A percentile compares a stretch with the other conserved stretches of the same genome.
These are phyloP conservation scores for Arxiozyma slooffiae DNA, from an alignment of 1,139 yeast genomes.

Conservation along the genomic window DNA sequence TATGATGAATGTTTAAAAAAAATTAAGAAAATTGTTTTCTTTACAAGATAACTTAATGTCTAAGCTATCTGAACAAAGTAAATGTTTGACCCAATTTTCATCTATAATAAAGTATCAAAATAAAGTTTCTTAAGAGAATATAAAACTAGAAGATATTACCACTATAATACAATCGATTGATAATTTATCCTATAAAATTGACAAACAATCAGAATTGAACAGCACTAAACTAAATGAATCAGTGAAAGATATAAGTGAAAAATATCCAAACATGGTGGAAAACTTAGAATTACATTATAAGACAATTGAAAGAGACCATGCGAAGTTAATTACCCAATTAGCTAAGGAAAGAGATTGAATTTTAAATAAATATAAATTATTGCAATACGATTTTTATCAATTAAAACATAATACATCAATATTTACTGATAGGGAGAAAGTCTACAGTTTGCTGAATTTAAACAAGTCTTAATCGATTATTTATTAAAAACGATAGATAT, in stretches of 20 bases:
- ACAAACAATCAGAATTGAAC: background rate
- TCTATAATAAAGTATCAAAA: background rate
- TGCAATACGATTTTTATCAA: background rate
- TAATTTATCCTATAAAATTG: background rate
- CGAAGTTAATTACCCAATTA: background rate
- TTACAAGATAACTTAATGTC: constrained; percentile 15
- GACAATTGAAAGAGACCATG: background rate
- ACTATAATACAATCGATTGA: background rate
- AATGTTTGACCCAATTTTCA: constrained; percentile 12
- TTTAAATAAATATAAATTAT: background rate
- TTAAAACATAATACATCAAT: background rate
- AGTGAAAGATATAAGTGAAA: background rate
- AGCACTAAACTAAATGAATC: background rate
- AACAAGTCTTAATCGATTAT: constrained; percentile 30
- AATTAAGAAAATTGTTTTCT: constrained; percentile 15
- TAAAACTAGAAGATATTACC: background rate
- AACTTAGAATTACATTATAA: background rate
- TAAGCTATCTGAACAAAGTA: constrained; percentile 19
- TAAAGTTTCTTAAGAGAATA: background rate
- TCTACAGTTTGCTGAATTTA: constrained; percentile 7
- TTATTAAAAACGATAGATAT: constrained; percentile 38
- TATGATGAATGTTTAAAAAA: constrained; percentile 19
- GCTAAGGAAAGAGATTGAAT: background rate
- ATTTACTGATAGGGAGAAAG: background rate
- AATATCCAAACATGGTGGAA: background rate